A percentile compares a stretch with the other conserved stretches of the same genome.
phyloP scores from a whole-genome alignment of 805 yeast genomes.

The Candida andamanensis region DNA sequence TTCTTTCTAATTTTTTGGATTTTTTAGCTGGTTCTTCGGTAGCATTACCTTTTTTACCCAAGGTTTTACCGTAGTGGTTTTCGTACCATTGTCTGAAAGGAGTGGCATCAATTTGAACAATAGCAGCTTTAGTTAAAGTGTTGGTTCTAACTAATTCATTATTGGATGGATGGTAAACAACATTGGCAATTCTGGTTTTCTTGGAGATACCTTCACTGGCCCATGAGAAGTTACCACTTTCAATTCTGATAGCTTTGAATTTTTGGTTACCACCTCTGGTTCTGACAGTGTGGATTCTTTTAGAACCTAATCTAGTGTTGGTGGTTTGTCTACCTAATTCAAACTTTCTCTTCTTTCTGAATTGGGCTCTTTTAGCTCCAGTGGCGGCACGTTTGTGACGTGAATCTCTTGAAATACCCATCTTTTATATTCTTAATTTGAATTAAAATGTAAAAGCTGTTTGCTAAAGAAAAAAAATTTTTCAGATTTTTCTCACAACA shows the following conservation, averaged over 20 bases:
- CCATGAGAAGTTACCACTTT: conserved; percentile 99
- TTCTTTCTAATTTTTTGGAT: conserved; percentile 81
- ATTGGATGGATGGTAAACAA: conserved; percentile 99
- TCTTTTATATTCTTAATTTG: conserved; percentile 36
- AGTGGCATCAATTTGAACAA: conserved; percentile 99
- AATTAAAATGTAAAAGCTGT: conserved; percentile 2
- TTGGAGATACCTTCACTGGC: conserved; percentile 97
- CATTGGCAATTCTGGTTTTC: conserved; percentile 98
- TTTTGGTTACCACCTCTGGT: conserved; percentile 99
- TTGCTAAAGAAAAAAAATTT: conserved; percentile 3
- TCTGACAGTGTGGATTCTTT: conserved; percentile 99
- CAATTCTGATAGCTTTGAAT: conserved; percentile 99
- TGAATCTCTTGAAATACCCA: conserved; percentile 99
- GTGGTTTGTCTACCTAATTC: conserved; percentile 99
- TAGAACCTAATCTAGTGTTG: conserved; percentile 97
- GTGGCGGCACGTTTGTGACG: conserved; percentile 99
- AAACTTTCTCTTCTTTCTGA: conserved; percentile 99
- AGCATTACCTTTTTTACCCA: conserved; percentile 63
- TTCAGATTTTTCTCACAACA: too few relatives aligned
- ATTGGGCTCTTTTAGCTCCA: conserved; percentile 99
- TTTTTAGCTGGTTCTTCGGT: conserved; percentile 53
- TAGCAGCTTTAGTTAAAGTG: conserved; percentile 98
- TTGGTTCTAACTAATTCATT: conserved; percentile 99
- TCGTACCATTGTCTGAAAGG: conserved; percentile 99
- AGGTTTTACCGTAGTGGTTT: conserved; percentile 91